Base-by-base conservation (phyloP, 2,329 filamentous ascomycete genomes). In the Diaporthe destruens region DNA sequence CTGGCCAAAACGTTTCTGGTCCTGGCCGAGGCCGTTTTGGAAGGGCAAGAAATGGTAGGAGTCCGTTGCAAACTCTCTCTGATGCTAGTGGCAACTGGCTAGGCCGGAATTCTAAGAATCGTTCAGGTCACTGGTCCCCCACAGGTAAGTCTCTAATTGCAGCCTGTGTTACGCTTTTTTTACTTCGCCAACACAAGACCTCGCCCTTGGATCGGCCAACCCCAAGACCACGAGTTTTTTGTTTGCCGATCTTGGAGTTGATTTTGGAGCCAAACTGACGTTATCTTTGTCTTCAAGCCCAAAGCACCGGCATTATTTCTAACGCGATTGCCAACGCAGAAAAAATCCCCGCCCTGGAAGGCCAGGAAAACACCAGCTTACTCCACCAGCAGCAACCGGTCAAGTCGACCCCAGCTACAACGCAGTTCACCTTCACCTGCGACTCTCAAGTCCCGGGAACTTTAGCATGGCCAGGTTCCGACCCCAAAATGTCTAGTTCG, bases 391-490 rank as follows among this genome's bases (percentile, higher is more conserved):
- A 70, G 54, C 84, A 88, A 23, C 82, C 86, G 7, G 86, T 86
- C 72, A 92, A 89, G 77, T 80, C 88, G 5, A 90, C 88, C 47
- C 90, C 93, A 6, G 89, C 92, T 7, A 94, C 95, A 71, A 93
- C 93, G 0, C 94, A 98, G 77, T 99, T 99, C 81, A 99, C 96
- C 12, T 99, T 99, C 80, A 97, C 94, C 16, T 98, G 95, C 82
- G 94, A 97, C 78, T 96, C 95, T 1, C 94, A 96, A 80, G 94
- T 95, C 49, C 92, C 94, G 0, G 94, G 92, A 73, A 91, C 92
- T 71, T 89, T 94, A 80, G 90, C 91, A 67, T 94, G 93, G 91
- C 93, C 93, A 55, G 90, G 91, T 78, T 82, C 83, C 74, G 83
- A 84, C 61, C 79, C 81, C 32, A 75, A 74, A 71, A 29, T 72